Base-by-base conservation (phyloP, 139 green algal species). In the Dunaliella sp. region DNA sequence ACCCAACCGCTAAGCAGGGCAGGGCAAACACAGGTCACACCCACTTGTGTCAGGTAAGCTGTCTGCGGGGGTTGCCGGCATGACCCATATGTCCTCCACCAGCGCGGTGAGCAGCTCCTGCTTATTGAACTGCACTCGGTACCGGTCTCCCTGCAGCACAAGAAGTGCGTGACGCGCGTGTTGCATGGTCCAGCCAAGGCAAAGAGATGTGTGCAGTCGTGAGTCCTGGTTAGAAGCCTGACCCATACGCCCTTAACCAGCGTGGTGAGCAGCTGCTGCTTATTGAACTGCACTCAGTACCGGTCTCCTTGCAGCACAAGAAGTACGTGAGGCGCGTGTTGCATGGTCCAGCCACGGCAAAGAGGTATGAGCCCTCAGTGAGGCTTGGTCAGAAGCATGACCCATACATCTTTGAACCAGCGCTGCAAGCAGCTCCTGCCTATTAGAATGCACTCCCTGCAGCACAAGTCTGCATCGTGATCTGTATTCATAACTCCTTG, bases 91-190 rank as follows among this genome's bases (percentile, higher is more conserved):
- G 88, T 97, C 95, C 0, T 80, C 82, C 3, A 98, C 91, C 73
- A 96, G 87, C 92, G 98, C 92, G 32, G 96, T 94, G n/a, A 93
- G 91, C 57, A 99, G 92, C 83, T 98, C 94, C 24, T 86, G 87
- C 74, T 93, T 77, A 79, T 96, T 90, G 88, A 98, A 98, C 89
- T 98, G 95, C 1, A 98, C 91, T 83, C 95, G 92, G 87, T 80
- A 89, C 32, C 26, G 24, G 35, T 33, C 65, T 21, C 24, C 33
- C 72, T 84, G 78, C 83, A 86, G 38, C 1, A n/a, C n/a, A n/a
- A n/a, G n/a, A n/a, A n/a, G n/a, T n/a, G n/a, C n/a, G n/a, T n/a
- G n/a, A n/a, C n/a, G n/a, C n/a, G n/a, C n/a, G n/a, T n/a, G n/a
- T n/a, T n/a, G n/a, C n/a, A n/a, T n/a, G n/a, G n/a, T n/a, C n/a